A percentile compares a stretch with the other conserved stretches of the same genome.
These are phyloP conservation scores for Solanum aculeatissimum DNA, from an alignment of 305 asterid genomes.

Conservation along the genomic window DNA sequence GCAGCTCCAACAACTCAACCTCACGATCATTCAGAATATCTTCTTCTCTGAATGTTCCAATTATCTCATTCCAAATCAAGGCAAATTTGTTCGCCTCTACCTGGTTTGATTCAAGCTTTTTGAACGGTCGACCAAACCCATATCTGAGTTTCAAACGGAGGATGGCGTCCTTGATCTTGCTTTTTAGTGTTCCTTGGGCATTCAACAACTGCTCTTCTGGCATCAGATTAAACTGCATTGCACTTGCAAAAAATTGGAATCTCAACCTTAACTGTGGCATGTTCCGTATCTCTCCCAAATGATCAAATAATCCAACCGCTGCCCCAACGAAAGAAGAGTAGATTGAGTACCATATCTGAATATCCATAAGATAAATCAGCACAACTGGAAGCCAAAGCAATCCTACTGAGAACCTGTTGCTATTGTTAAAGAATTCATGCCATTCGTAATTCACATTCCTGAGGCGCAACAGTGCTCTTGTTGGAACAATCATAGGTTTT, in stretches of 20 bases:
- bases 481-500: slow-evolving; percentile 78
- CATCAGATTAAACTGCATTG: slow-evolving; percentile 90
- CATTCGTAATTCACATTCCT: slow-evolving; percentile 52
- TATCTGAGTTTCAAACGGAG: slow-evolving; percentile 81
- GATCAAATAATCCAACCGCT: slow-evolving; percentile 57
- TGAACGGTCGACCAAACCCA: slow-evolving; percentile 85
- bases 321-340: slow-evolving; percentile 87
- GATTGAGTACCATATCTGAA: slow-evolving; percentile 90
- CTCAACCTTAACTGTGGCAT: slow-evolving; percentile 88
- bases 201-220: slow-evolving; percentile 92
- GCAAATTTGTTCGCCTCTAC: slow-evolving; percentile 93
- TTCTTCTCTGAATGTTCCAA: slow-evolving; percentile 82
- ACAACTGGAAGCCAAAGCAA: slow-evolving; percentile 89
- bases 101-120: slow-evolving; percentile 83
- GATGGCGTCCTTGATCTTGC: slow-evolving; percentile 70
- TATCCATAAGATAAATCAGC: slow-evolving; percentile 84
- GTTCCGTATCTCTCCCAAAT: slow-evolving; percentile 86
- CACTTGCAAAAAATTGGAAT: slow-evolving; percentile 96
- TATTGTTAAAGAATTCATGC: slow-evolving; percentile 61
- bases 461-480: slow-evolving; percentile 45
- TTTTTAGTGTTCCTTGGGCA: slow-evolving; percentile 56
- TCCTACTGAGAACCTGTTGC: slow-evolving; percentile 79
- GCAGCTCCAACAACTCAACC: slow-evolving; percentile 88
- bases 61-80: slow-evolving; percentile 92
- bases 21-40: slow-evolving; percentile 78